Evolutionary conservation across 345 rosid genomes (phyloP), one percentile per base, ranked within the genome.

Genomic region (Salix koriyanagi): DNA sequence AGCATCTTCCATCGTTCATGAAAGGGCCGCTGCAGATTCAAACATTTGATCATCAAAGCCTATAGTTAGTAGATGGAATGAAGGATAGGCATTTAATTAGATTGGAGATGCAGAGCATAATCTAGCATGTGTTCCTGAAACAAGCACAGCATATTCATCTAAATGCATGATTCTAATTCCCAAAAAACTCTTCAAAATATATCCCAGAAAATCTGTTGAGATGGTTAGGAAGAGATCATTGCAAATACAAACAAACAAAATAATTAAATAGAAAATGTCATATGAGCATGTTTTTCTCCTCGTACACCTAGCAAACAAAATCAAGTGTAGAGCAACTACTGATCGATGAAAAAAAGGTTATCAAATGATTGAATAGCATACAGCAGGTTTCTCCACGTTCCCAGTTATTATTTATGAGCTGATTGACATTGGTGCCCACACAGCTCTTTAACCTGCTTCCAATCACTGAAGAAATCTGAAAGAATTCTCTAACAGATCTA

Each of bases 1-100:
- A 96, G 90, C 98, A 93, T 88, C 83, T 88, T 93, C 98, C 98
- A 96, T 74, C 99, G 88, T 80, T 96, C 98, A 84, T 85, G 80
- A 86, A 96, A 96, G 81, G 99, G 99, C 54, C 94, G 89, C 99
- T 96, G 94, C 76, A 85, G 54, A 76, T 85, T 37, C 62, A 82
- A 86, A 44, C 62, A 82, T 79, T 67, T 23, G 69, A 73, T 61
- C 19, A 74, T 56, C 34, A 73, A 34, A 62, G 26, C 44, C 61
- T 71, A 36, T 46, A n/a, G 65, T 85, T 44, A 79, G 84, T n/a
- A 86, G 81, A 46, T 52, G 74, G 5, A 14, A n/a, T 42, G 19
- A n/a, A 26, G 16, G 30, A 26, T 36, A 65, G 36, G 23, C 23
- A 3, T 66, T 66, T 4, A 19, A 34, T 37, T 36, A 66, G 23